Conservation (phyloP, 176 grass and related monocot species). For the Miscanthus lutarioriparius region DNA sequence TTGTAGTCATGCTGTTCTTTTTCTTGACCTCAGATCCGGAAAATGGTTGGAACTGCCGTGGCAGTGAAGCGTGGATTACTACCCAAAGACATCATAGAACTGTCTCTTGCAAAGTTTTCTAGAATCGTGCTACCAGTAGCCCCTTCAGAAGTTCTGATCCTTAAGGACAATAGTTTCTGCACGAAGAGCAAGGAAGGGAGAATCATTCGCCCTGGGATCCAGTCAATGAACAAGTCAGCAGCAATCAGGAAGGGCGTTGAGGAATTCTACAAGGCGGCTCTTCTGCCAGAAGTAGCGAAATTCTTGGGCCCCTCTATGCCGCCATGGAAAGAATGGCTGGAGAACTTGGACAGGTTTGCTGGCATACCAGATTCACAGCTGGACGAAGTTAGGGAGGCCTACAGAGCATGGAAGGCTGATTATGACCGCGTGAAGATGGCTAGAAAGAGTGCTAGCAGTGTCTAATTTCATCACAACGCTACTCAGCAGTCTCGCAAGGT, state of each 20-base stretch:
- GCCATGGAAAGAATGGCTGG: conserved; percentile 89
- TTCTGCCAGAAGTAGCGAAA: conserved; percentile 69
- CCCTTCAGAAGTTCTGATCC: conserved; percentile 84
- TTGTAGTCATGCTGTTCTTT: neutral
- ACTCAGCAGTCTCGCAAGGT: neutral
- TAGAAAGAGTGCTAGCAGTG: conserved; percentile 1
- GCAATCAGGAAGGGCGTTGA: conserved; percentile 50
- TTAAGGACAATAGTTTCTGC: conserved; percentile 60
- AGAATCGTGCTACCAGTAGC: conserved; percentile 84
- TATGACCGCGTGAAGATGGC: conserved; percentile 48
- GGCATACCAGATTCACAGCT: conserved; percentile 66
- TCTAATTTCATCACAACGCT: conserved; percentile 1
- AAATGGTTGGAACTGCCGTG: conserved; percentile 91
- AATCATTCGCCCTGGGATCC: conserved; percentile 61
- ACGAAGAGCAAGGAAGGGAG: conserved; percentile 53
- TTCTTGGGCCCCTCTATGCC: conserved; percentile 59
- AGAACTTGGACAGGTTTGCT: conserved; percentile 66
- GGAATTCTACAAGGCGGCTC: conserved; percentile 61
- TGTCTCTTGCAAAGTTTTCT: conserved; percentile 89
- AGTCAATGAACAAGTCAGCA: conserved; percentile 58
- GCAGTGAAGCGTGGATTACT: conserved; percentile 81
- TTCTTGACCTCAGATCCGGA: conserved; percentile 66
- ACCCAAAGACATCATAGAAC: conserved; percentile 69
- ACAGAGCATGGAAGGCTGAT: conserved; percentile 64
- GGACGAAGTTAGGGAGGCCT: conserved; percentile 73